These are phyloP conservation scores for Entoloma clypeatum DNA, from an alignment of 1,284 basidiomycete species.

Conservation along the genomic window DNA sequence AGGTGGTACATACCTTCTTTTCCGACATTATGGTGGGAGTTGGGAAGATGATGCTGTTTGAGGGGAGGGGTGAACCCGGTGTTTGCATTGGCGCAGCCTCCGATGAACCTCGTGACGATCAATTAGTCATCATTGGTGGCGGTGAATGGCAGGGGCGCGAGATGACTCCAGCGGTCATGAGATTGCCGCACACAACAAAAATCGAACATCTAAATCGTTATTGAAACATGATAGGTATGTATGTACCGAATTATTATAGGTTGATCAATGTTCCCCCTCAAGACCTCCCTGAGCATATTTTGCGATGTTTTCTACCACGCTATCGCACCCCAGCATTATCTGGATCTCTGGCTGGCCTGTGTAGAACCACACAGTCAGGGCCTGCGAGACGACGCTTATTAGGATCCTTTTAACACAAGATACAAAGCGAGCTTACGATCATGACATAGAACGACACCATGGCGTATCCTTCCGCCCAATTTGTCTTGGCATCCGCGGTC, in stretches of 20 bases:
- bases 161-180: too few relatives aligned
- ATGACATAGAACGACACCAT: conserved; percentile 59
- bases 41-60: not conserved
- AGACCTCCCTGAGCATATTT: conserved; percentile 3
- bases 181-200: too few relatives aligned
- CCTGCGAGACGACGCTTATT: conserved; percentile 26
- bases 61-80: not conserved
- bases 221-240: too few relatives aligned
- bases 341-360: conserved; percentile 40
- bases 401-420: not conserved
- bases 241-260: too few relatives aligned
- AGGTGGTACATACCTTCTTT: conserved; percentile 27
- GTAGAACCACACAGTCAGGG: conserved; percentile 52
- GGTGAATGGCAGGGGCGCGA: not conserved
- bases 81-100: not conserved
- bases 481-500: conserved; percentile 66
- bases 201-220: too few relatives aligned
- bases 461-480: conserved; percentile 62
- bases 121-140: conserved; percentile 11
- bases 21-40: conserved; percentile 25
- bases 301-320: conserved; percentile 14
- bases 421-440: conserved; percentile 34
- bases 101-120: conserved; percentile 12
- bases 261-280: not conserved
- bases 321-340: conserved; percentile 26